Evolutionary conservation across 805 yeast genomes (phyloP).

Genomic region (Maudiozyma bulderi): DNA sequence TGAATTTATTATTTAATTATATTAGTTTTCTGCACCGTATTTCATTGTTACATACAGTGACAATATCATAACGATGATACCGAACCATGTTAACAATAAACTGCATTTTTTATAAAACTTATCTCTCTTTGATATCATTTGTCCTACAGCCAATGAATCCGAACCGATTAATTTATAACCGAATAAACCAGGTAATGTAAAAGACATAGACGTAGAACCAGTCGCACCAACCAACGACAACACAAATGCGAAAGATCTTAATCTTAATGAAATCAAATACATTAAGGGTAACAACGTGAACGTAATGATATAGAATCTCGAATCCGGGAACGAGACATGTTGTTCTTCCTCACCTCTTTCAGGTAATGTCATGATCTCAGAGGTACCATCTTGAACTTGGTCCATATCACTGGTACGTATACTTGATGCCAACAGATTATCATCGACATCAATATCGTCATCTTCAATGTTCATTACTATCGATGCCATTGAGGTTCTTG

Average conservation of each 20-base stretch:
- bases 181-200: conserved; percentile 81
- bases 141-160: conserved; percentile 22
- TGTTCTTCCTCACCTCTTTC: conserved; percentile 8
- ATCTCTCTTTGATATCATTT: conserved; percentile 23
- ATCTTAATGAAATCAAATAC: conserved; percentile 54
- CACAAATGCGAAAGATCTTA: conserved; percentile 69
- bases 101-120: conserved; percentile 36
- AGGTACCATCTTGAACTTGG: not conserved
- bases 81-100: conserved; percentile 54
- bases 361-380: conserved; percentile 1
- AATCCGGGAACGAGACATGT: conserved; percentile 14
- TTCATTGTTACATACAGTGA: conserved; percentile 39
- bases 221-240: conserved; percentile 87
- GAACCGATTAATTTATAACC: conserved; percentile 59
- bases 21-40: not conserved
- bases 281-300: conserved; percentile 37
- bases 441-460: conserved; percentile 10
- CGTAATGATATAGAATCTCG: conserved; percentile 33
- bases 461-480: conserved; percentile 5
- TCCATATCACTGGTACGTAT: conserved; percentile 4
- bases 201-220: conserved; percentile 86
- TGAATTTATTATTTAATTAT: no score
- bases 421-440: conserved; percentile 3
- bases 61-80: conserved; percentile 58
- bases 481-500: conserved; percentile 3